Conservation (phyloP, 371 early-diverging fungal genomes). For the Lichtheimia ornata region DNA sequence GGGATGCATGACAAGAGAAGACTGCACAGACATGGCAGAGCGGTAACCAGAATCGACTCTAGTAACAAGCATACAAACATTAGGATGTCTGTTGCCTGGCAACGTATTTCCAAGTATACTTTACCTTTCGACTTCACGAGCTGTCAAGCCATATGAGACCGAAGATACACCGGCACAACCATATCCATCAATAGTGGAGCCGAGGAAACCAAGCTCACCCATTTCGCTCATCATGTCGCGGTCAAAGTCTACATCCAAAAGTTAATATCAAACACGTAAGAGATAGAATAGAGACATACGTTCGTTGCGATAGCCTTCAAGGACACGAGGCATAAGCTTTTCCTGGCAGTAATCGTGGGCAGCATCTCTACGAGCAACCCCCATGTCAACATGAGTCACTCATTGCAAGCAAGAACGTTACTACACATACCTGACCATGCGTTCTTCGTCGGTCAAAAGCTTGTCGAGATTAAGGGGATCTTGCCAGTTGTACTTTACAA, state of each 20-base stretch:
- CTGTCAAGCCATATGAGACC: conserved; percentile 95
- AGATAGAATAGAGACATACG: conserved; percentile 45
- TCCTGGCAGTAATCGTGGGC: conserved; percentile 89
- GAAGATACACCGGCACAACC: conserved; percentile 97
- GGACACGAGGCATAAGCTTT: conserved; percentile 85
- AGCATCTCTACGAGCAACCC: conserved; percentile 60
- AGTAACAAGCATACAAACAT: not conserved
- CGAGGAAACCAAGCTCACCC: conserved; percentile 94
- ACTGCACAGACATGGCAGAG: conserved; percentile 98
- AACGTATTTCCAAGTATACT: not conserved
- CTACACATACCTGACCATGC: conserved; percentile 62
- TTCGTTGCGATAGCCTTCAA: conserved; percentile 86
- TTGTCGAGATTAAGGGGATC: conserved; percentile 88
- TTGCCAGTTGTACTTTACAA: conserved; percentile 91
- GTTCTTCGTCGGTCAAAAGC: conserved; percentile 89
- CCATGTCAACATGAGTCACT: not conserved
- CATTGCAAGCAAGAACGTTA: not conserved
- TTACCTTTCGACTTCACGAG: conserved; percentile 93
- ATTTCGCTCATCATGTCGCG: conserved; percentile 90
- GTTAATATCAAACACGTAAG: not conserved
- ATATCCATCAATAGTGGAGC: conserved; percentile 95
- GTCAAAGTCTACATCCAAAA: conserved; percentile 69
- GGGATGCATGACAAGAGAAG: conserved; percentile 97
- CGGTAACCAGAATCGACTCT: conserved; percentile 96
- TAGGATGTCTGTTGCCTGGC: not conserved